Percentiles rank a stretch among this genome's conserved stretches.
Evolutionary conservation across 2,329 filamentous ascomycete species (phyloP).

Genomic region (Penicillium sp.): DNA sequence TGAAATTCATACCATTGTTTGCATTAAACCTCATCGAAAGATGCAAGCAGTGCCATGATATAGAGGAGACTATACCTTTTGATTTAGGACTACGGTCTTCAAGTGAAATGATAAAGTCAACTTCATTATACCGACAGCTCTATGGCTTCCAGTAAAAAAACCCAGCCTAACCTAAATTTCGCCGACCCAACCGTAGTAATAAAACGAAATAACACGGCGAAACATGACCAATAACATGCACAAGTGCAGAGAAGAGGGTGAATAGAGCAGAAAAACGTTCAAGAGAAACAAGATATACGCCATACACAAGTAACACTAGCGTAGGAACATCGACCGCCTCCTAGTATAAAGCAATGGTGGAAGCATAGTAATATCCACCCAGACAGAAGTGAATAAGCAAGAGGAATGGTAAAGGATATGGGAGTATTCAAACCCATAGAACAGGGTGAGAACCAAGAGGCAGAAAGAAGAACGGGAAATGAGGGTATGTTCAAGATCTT

Average conservation of each 20-base stretch:
- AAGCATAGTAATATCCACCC: not conserved
- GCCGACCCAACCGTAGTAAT: conserved; percentile 32
- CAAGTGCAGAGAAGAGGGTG: conserved; percentile 10
- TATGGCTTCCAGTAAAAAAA: conserved; percentile 22
- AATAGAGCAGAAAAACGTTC: conserved; percentile 1
- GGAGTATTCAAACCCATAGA: not conserved
- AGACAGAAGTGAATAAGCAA: not conserved
- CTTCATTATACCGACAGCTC: conserved; percentile 28
- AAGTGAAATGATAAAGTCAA: conserved; percentile 5
- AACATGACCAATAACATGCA: conserved; percentile 10
- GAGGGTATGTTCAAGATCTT: conserved; percentile 30
- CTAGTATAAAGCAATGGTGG: not conserved
- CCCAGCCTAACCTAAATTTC: conserved; percentile 33
- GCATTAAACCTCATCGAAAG: not conserved
- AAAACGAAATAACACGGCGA: conserved; percentile 25
- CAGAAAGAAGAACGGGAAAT: conserved; percentile 14
- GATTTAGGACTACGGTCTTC: not conserved
- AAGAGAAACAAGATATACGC: conserved; percentile 16
- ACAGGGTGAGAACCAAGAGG: not conserved
- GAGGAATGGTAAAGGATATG: not conserved
- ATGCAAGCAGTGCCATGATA: not conserved
- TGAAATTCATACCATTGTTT: not conserved
- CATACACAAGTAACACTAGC: not conserved
- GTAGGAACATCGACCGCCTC: not conserved
- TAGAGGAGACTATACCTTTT: not conserved